Evolutionary conservation across 2,329 filamentous ascomycete species (phyloP).

Genomic region (Pestalotiopsis sp.): DNA sequence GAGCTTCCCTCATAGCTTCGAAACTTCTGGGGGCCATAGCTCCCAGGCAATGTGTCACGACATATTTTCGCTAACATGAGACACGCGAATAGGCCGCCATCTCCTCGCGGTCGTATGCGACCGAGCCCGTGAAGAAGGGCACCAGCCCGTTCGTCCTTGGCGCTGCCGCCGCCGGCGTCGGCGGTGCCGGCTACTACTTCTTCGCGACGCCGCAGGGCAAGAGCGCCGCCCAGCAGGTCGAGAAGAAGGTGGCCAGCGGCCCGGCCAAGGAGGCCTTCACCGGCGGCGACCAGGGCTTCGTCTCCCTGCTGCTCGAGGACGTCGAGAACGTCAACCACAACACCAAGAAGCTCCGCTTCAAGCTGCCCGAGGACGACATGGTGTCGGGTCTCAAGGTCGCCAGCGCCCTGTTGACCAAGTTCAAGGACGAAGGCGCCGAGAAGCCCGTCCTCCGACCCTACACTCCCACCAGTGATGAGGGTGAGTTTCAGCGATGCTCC

Average conservation of each 20-base stretch:
- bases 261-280: slow-evolving; percentile 61
- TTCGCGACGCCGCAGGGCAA: slow-evolving; percentile 47
- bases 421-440: slow-evolving; percentile 77
- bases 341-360: slow-evolving; percentile 90
- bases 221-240: slow-evolving; percentile 56
- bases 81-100: slow-evolving; percentile 24
- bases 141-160: slow-evolving; percentile 64
- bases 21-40: slow-evolving; percentile 16
- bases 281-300: slow-evolving; percentile 87
- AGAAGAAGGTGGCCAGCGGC: slow-evolving; percentile 49
- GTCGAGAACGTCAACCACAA: slow-evolving; percentile 88
- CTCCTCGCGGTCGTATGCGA: slow-evolving; percentile 63
- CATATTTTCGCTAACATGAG: slow-evolving; percentile 17
- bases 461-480: slow-evolving; percentile 87
- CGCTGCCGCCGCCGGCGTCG: slow-evolving; percentile 61
- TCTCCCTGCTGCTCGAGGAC: slow-evolving; percentile 78
- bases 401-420: slow-evolving; percentile 91
- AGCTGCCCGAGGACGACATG: slow-evolving; percentile 80
- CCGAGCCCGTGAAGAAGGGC: slow-evolving; percentile 58
- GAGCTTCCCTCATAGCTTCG: slow-evolving; percentile 17
- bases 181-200: slow-evolving; percentile 61
- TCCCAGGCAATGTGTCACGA: slow-evolving; percentile 9
- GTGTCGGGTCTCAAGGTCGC: slow-evolving; percentile 82
- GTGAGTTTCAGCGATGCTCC: slow-evolving; percentile 43
- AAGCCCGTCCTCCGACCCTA: slow-evolving; percentile 92